Base-by-base conservation (phyloP, 2,329 filamentous ascomycete genomes). In the Pseudogymnoascus sp. region DNA sequence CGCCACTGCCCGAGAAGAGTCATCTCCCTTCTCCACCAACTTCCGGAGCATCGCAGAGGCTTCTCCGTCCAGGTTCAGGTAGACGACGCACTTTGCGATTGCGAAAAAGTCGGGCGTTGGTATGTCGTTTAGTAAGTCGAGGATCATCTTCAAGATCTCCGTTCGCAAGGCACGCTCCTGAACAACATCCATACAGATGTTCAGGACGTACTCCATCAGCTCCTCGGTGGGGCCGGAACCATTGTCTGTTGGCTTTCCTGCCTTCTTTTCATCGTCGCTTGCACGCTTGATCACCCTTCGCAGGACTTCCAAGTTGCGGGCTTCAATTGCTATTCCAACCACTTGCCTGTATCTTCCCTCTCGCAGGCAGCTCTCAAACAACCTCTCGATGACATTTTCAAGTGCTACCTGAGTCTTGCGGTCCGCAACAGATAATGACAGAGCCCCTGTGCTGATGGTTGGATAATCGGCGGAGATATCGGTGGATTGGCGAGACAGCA, bases 151-250 rank as follows among this genome's bases (percentile, higher is more conserved):
- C 65, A 99, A 78, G 62, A 99, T 97, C 80, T 95, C 81, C 37
- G 83, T 85, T 67, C 95, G 87, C 73, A 98, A 85, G 60, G 88
- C 87, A 62, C 93, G 86, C 78, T 99, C 95, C 77, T 98, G 95
- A 16, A 99, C 92, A 66, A 98, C 89, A 67, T 96, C 93, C 92
- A 99, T 96, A 81, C 93, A 97, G 69, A 99, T 96, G 70, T 93
- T 87, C 67, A 99, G 79, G 19, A 95, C 90, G 73, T 99, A 99
- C 70, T 99, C 95, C 88, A 99, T 95, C 64, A 99, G 79, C 75
- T 98, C 93, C 74, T 98, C 93, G 16, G 92, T 89, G 28, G 88
- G 85, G 3, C 84, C 82, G 60, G 79, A 77, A 21, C 79, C 79
- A 16, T 77, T 78, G 68, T 86, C 84, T 3, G 75, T 76, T 39